These are phyloP conservation scores for Trematosphaeria pertusa DNA, from an alignment of 2,329 filamentous ascomycete species.

Conservation along the genomic window DNA sequence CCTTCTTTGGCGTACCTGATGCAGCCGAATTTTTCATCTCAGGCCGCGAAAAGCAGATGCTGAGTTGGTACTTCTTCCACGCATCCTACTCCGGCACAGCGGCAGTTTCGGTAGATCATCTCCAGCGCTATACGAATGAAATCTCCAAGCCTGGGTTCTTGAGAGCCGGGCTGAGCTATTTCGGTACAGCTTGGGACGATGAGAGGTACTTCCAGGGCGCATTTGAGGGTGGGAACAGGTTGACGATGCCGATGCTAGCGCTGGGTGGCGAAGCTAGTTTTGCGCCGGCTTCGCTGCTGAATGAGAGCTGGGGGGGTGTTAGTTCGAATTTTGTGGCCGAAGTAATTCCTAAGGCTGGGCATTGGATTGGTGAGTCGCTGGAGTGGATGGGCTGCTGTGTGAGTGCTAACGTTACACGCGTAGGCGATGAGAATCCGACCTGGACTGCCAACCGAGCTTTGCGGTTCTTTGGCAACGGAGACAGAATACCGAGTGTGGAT, in stretches of 20 bases:
- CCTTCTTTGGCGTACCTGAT: conserved; percentile 57
- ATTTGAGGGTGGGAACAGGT: conserved; percentile 25
- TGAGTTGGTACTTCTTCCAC: conserved; percentile 58
- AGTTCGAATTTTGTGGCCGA: conserved; percentile 35
- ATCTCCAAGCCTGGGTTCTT: conserved; percentile 56
- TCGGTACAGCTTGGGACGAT: conserved; percentile 47
- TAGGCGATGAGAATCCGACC: conserved; percentile 29
- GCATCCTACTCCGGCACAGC: conserved; percentile 51
- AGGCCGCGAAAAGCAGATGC: conserved; percentile 52
- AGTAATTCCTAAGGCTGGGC: conserved; percentile 48
- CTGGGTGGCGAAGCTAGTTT: conserved; percentile 49
- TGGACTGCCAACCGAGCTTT: conserved; percentile 23
- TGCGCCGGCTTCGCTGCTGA: conserved; percentile 11
- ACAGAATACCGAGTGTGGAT: conserved; percentile 17
- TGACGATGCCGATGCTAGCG: conserved; percentile 40
- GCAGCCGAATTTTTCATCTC: conserved; percentile 56
- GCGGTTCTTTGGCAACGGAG: conserved; percentile 22
- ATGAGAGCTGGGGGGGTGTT: conserved; percentile 25
- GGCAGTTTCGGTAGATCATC: conserved; percentile 48
- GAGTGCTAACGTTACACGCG: not conserved
- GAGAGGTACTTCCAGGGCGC: conserved; percentile 45
- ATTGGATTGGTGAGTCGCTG: conserved; percentile 43
- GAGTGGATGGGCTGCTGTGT: not conserved
- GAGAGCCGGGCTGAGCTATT: conserved; percentile 49
- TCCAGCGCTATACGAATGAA: conserved; percentile 49